These are phyloP conservation scores for Leccinum sublutescens DNA, from an alignment of 768 basidiomycete species.

Conservation along the genomic window DNA sequence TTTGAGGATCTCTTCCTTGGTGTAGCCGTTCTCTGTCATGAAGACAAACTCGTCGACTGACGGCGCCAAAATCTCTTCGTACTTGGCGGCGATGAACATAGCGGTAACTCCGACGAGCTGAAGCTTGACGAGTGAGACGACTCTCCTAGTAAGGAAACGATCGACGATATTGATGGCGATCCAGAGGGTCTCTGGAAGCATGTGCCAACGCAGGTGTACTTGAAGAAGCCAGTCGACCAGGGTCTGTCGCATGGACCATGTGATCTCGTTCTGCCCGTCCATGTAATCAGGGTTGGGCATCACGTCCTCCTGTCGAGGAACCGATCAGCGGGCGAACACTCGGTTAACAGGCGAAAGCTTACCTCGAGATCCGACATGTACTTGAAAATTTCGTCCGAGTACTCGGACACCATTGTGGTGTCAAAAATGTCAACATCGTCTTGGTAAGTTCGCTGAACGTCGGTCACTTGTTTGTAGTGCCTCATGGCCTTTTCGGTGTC, in stretches of 20 bases:
- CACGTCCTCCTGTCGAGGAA: conserved; percentile 57
- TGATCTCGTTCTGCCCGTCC: conserved; percentile 88
- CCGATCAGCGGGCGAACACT: conserved; percentile 20
- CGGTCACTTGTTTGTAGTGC: conserved; percentile 61
- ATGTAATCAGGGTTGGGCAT: conserved; percentile 96
- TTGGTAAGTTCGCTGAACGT: conserved; percentile 60
- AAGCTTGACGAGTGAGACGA: conserved; percentile 85
- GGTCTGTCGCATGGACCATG: conserved; percentile 93
- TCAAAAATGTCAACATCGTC: conserved; percentile 71
- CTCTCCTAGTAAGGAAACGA: conserved; percentile 85
- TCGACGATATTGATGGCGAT: conserved; percentile 97
- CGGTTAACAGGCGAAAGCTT: conserved; percentile 20
- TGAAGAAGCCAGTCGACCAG: conserved; percentile 98
- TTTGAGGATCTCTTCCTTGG: conserved; percentile 94
- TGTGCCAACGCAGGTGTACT: conserved; percentile 96
- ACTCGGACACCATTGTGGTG: conserved; percentile 96
- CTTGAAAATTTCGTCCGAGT: conserved; percentile 95
- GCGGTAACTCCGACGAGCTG: conserved; percentile 98
- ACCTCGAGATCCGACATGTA: conserved; percentile 97
- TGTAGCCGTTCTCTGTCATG: conserved; percentile 96
- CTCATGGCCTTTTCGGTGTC: conserved; percentile 57
- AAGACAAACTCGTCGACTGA: conserved; percentile 97
- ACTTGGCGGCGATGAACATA: conserved; percentile 99
- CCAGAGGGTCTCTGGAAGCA: conserved; percentile 99
- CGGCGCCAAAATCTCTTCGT: conserved; percentile 98